A percentile compares a stretch with the other conserved stretches of the same genome.
phyloP scores from a whole-genome alignment of 768 basidiomycete species.

The Collybiopsis luxurians region DNA sequence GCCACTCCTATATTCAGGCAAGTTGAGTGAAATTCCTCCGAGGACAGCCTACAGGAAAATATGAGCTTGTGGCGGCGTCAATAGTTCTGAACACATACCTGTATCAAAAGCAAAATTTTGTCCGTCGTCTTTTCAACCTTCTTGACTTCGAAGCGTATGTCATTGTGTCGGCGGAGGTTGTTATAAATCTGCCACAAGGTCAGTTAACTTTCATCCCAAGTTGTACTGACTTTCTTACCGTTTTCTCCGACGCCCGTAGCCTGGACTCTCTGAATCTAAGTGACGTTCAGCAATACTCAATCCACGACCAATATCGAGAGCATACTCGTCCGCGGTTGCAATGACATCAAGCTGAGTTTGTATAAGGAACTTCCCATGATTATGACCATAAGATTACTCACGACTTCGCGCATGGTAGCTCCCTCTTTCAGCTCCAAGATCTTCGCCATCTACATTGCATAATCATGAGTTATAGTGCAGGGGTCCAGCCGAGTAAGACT shows the following conservation, averaged over 20 bases:
- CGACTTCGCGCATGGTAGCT: constrained; percentile 64
- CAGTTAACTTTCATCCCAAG: background rate
- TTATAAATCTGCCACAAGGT: constrained; percentile 47
- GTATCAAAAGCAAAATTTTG: constrained; percentile 79
- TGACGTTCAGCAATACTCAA: constrained; percentile 1
- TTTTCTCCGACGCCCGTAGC: constrained; percentile 74
- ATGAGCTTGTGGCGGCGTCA: too few relatives aligned
- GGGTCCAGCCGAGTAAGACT: constrained; percentile 2
- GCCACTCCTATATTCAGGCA: constrained; percentile 62
- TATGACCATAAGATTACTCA: constrained; percentile 30
- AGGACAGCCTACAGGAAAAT: constrained; percentile 55
- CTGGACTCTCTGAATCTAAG: constrained; percentile 65
- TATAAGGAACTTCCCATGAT: background rate
- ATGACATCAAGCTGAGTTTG: constrained; percentile 58
- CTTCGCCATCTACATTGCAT: constrained; percentile 54
- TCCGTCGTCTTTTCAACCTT: constrained; percentile 70
- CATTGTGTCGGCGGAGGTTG: constrained; percentile 65
- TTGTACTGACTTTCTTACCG: constrained; percentile 34
- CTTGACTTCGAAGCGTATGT: constrained; percentile 75
- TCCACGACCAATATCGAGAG: background rate
- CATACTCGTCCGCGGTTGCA: constrained; percentile 65
- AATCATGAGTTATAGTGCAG: background rate
- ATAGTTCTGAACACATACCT: constrained; percentile 41
- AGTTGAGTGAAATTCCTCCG: constrained; percentile 65
- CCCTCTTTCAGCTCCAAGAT: constrained; percentile 58